These are phyloP conservation scores for Basidioascus undulatus DNA, from an alignment of 768 basidiomycete genomes.

Conservation along the genomic window DNA sequence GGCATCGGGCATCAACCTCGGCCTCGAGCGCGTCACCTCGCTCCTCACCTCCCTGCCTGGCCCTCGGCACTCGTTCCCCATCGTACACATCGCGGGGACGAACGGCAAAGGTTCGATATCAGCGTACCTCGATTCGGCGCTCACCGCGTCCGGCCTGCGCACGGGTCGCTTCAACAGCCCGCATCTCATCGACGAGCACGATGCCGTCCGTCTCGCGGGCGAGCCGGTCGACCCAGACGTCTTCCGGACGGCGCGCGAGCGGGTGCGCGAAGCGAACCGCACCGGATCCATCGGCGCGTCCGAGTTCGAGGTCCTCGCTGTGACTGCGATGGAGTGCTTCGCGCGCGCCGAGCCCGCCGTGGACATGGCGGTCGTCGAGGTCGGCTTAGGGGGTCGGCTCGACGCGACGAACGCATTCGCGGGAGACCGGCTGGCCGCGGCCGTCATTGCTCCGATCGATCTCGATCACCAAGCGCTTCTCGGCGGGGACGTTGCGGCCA, in stretches of 20 bases:
- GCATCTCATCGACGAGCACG: constrained; percentile 52
- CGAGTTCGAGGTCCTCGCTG: constrained; percentile 63
- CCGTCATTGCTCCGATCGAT: constrained; percentile 67
- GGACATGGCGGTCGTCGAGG: constrained; percentile 70
- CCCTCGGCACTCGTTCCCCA: constrained; percentile 46
- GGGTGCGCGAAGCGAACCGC: constrained; percentile 28
- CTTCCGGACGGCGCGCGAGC: constrained; percentile 27
- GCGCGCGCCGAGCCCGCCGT: constrained; percentile 26
- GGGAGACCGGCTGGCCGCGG: constrained; percentile 39
- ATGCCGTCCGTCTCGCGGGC: constrained; percentile 48
- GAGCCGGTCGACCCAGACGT: constrained; percentile 25
- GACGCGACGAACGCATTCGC: constrained; percentile 87
- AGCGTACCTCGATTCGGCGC: constrained; percentile 51
- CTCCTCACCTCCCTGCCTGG: constrained; percentile 24
- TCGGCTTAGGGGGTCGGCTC: constrained; percentile 74
- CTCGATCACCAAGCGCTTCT: constrained; percentile 83
- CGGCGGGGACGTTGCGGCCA: constrained; percentile 45
- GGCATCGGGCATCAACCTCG: constrained; percentile 30
- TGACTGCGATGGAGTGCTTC: constrained; percentile 55
- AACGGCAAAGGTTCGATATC: constrained; percentile 95
- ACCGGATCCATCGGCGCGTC: constrained; percentile 27
- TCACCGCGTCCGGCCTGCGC: constrained; percentile 30
- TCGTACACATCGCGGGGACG: constrained; percentile 77
- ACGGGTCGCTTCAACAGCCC: constrained; percentile 81
- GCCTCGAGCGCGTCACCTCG: constrained; percentile 15